Conservation (phyloP, 805 yeast genomes). For the Ogataea trehalophila region DNA sequence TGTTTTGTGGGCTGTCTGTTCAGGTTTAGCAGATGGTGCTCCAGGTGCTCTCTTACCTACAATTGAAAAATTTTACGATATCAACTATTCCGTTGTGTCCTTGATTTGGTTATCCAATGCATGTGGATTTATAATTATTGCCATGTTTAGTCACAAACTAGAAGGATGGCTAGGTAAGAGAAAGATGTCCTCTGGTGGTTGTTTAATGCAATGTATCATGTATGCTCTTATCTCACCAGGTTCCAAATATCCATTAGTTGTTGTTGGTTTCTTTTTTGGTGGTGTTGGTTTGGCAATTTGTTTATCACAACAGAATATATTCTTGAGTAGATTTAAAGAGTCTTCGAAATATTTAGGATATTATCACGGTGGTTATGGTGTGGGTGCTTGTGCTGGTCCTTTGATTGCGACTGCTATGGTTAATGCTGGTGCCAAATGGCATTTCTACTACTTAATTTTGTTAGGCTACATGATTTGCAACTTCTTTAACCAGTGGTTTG, state of each 20-base stretch:
- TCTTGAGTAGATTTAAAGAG: constrained; percentile 44
- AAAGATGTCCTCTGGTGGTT: constrained; percentile 38
- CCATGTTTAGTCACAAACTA: constrained; percentile 42
- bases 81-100: constrained; percentile 51
- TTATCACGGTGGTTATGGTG: constrained; percentile 66
- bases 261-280: constrained; percentile 49
- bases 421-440: constrained; percentile 47
- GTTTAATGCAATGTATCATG: constrained; percentile 34
- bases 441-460: constrained; percentile 47
- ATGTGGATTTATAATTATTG: constrained; percentile 48
- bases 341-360: constrained; percentile 56
- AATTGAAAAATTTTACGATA: constrained; percentile 43
- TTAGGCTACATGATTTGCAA: constrained; percentile 34
- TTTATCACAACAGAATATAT: constrained; percentile 48
- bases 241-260: constrained; percentile 43
- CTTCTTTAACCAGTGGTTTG: constrained; percentile 31
- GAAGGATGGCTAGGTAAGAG: constrained; percentile 37
- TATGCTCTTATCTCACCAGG: constrained; percentile 45
- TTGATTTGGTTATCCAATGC: constrained; percentile 56
- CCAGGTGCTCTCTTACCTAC: constrained; percentile 57
- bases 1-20: constrained; percentile 35
- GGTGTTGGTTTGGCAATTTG: constrained; percentile 52
- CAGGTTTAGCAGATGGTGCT: constrained; percentile 51
- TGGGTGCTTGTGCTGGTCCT: constrained; percentile 70
- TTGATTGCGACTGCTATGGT: constrained; percentile 55